Evolutionary conservation across 352 stramenopile species (phyloP).

Genomic region (Thalassiosira hispida): DNA sequence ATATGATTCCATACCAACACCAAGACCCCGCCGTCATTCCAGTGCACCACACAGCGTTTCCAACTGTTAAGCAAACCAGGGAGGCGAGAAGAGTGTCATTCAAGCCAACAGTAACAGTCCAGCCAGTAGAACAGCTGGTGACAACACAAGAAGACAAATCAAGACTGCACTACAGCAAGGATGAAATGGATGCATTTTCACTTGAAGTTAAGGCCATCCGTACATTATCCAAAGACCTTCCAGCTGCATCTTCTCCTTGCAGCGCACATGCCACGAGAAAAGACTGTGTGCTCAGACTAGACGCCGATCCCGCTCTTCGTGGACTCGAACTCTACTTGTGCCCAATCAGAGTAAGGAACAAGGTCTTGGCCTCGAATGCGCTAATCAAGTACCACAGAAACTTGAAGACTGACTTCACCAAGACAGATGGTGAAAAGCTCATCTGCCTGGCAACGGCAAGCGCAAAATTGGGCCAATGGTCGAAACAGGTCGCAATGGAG

Average conservation of each 20-base stretch:
- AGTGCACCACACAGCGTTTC: background rate
- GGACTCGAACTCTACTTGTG: constrained; percentile 29
- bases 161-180: constrained; percentile 25
- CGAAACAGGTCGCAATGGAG: constrained; percentile 28
- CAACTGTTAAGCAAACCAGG: background rate
- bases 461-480: constrained; percentile 33
- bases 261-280: background rate
- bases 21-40: background rate
- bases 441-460: constrained; percentile 13
- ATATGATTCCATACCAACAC: too few species aligned
- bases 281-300: constrained; percentile 7
- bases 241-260: background rate
- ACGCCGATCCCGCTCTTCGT: constrained; percentile 25
- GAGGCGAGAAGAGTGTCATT: constrained; percentile 31
- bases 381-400: constrained; percentile 37
- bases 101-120: constrained; percentile 16
- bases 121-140: constrained; percentile 7
- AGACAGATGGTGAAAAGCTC: constrained; percentile 13
- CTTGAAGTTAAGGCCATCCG: constrained; percentile 14
- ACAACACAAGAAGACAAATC: constrained; percentile 19
- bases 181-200: constrained; percentile 11
- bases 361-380: background rate
- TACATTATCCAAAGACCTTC: constrained; percentile 13
- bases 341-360: constrained; percentile 24
- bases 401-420: constrained; percentile 15